These are phyloP conservation scores for Tetrahymena thermophila DNA, from an alignment of 73 alveolate genomes.

Conservation along the genomic window DNA sequence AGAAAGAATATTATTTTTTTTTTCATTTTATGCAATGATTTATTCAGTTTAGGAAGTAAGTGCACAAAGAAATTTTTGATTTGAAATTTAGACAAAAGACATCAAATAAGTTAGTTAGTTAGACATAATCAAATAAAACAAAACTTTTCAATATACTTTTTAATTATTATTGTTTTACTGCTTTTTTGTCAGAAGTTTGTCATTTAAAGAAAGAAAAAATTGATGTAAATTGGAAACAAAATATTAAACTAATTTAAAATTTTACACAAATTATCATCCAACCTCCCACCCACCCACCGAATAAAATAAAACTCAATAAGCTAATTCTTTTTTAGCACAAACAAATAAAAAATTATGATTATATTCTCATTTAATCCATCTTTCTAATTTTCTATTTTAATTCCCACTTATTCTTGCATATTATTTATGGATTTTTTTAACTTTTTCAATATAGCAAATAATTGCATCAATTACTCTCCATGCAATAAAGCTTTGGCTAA, in stretches of 20 bases:
- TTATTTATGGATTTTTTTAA: too few relatives aligned
- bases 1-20: neutral
- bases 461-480: too few relatives aligned
- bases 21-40: neutral
- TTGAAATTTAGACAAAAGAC: neutral
- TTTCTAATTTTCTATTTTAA: neutral
- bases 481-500: neutral
- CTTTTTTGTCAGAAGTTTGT: neutral
- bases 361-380: neutral
- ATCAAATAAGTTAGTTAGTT: neutral
- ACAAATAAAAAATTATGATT: neutral
- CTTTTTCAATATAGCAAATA: too few relatives aligned
- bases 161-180: neutral
- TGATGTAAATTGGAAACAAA: neutral
- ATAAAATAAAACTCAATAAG: too few relatives aligned
- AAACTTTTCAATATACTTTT: neutral
- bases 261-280: neutral
- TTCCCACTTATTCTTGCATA: too few relatives aligned
- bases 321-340: neutral
- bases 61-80: neutral
- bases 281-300: neutral
- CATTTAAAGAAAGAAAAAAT: neutral
- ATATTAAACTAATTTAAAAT: too few relatives aligned
- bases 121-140: neutral
- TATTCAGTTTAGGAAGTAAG: neutral